Percentiles rank a stretch among this genome's conserved stretches.
These are phyloP conservation scores for Paecilomyces sp. DNA, from an alignment of 2,329 filamentous ascomycete genomes.

Conservation along the genomic window DNA sequence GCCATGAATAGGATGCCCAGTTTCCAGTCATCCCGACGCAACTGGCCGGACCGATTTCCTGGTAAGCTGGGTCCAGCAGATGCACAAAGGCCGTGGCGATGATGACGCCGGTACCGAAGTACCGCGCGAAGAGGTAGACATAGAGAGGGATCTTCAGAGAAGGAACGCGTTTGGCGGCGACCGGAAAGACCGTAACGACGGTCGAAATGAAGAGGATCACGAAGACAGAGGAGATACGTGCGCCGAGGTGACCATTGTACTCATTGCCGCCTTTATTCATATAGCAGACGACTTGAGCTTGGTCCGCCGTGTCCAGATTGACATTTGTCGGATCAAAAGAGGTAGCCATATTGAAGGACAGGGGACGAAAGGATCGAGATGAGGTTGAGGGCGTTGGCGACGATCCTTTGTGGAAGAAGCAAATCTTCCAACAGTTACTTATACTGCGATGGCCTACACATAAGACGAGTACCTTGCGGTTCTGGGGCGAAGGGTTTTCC, in stretches of 20 bases:
- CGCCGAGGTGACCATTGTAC: constrained; percentile 45
- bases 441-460: background rate
- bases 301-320: constrained; percentile 37
- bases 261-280: constrained; percentile 41
- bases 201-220: constrained; percentile 39
- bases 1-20: constrained; percentile 48
- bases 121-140: constrained; percentile 41
- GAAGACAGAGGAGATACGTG: constrained; percentile 38
- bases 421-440: background rate
- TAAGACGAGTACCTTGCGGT: background rate
- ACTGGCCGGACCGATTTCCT: constrained; percentile 38
- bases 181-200: constrained; percentile 38
- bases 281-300: constrained; percentile 44
- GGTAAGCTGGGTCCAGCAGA: constrained; percentile 40
- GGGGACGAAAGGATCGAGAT: background rate
- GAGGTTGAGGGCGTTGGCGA: background rate
- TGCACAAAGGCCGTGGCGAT: constrained; percentile 43
- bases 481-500: background rate
- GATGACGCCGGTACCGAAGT: constrained; percentile 43
- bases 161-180: constrained; percentile 35
- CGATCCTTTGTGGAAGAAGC: background rate
- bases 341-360: background rate
- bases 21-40: constrained; percentile 49
- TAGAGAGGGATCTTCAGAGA: constrained; percentile 34
- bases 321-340: constrained; percentile 35